These are phyloP conservation scores for Asterophora parasitica DNA, from an alignment of 768 basidiomycete genomes.

Conservation along the genomic window DNA sequence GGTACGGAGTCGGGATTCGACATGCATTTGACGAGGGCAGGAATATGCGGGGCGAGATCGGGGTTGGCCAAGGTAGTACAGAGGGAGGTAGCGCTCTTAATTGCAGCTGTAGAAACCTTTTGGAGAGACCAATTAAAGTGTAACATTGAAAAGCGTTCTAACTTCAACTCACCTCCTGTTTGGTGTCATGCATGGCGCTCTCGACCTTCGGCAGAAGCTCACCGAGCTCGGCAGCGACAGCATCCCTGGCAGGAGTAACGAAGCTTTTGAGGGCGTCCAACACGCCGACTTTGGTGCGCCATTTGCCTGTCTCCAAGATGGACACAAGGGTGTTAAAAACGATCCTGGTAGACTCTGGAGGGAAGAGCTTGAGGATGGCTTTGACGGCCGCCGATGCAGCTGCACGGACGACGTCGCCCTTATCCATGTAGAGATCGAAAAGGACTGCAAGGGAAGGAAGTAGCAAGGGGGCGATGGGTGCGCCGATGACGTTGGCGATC, in stretches of 20 bases:
- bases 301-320: constrained; percentile 82
- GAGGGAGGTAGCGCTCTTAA: constrained; percentile 85
- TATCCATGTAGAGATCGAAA: constrained; percentile 87
- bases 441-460: constrained; percentile 72
- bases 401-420: constrained; percentile 84
- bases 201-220: constrained; percentile 82
- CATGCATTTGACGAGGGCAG: constrained; percentile 92
- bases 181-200: constrained; percentile 93
- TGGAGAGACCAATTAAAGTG: constrained; percentile 23
- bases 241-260: constrained; percentile 61
- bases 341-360: constrained; percentile 72
- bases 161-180: constrained; percentile 65
- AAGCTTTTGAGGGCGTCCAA: constrained; percentile 81
- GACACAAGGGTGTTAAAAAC: constrained; percentile 67
- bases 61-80: constrained; percentile 91
- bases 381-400: constrained; percentile 82
- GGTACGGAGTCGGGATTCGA: constrained; percentile 83
- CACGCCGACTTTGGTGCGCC: constrained; percentile 92
- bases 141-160: neutral
- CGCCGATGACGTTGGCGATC: constrained; percentile 63
- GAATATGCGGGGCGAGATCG: constrained; percentile 86
- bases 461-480: constrained; percentile 66
- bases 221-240: constrained; percentile 81
- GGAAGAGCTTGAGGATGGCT: constrained; percentile 76
- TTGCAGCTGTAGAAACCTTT: constrained; percentile 75